These are phyloP conservation scores for Neophaeococcomyces mojaviensis DNA, from an alignment of 2,329 filamentous ascomycete genomes.

Conservation along the genomic window DNA sequence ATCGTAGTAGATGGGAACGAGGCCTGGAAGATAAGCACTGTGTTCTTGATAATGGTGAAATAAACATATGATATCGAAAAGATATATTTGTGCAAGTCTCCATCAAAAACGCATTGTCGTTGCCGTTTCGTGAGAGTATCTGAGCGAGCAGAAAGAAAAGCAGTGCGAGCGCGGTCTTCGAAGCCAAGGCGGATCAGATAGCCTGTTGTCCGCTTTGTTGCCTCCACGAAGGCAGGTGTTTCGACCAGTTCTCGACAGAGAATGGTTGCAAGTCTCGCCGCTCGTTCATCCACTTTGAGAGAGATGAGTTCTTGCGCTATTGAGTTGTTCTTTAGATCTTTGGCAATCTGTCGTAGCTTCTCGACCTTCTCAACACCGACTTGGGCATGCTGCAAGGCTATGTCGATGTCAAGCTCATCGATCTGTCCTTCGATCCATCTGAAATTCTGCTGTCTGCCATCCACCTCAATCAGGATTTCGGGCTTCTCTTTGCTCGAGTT, in stretches of 20 bases:
- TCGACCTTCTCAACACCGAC: slow-evolving; percentile 77
- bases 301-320: slow-evolving; percentile 88
- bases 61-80: slow-evolving; percentile 94
- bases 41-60: slow-evolving; percentile 90
- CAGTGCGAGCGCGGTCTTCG: slow-evolving; percentile 79
- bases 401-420: slow-evolving; percentile 91
- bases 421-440: slow-evolving; percentile 94
- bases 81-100: slow-evolving; percentile 85
- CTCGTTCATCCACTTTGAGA: slow-evolving; percentile 81
- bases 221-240: slow-evolving; percentile 66
- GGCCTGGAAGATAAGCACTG: slow-evolving; percentile 74
- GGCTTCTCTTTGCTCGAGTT: slow-evolving; percentile 62
- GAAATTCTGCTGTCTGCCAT: slow-evolving; percentile 91
- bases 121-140: slow-evolving; percentile 73
- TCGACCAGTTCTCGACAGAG: slow-evolving; percentile 71
- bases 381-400: slow-evolving; percentile 84
- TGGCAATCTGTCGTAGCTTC: slow-evolving; percentile 70
- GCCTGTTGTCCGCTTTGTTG: slow-evolving; percentile 71
- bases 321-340: slow-evolving; percentile 73
- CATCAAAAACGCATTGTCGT: slow-evolving; percentile 90
- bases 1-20: slow-evolving; percentile 83
- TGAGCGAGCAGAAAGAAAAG: slow-evolving; percentile 73
- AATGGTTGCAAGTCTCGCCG: slow-evolving; percentile 65
- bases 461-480: slow-evolving; percentile 82
- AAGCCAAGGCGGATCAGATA: slow-evolving; percentile 85